Evolutionary conservation across 2,329 filamentous ascomycete genomes (phyloP), one percentile per base, ranked within the genome.

Genomic region (Trichoderma endophyticum): DNA sequence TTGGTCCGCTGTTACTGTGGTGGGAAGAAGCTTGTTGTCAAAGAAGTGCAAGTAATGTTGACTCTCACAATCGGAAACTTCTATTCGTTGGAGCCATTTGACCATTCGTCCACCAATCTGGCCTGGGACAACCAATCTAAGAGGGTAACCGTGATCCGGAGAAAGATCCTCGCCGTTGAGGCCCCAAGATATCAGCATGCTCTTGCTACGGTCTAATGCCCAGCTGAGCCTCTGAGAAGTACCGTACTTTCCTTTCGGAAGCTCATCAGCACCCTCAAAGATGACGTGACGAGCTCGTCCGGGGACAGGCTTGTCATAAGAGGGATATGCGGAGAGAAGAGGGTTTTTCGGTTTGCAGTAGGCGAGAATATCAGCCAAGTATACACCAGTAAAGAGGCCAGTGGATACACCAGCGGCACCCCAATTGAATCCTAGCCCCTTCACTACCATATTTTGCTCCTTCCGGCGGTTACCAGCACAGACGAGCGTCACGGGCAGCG

Each of bases 391-490:
- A 86, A 93, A 98, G 0, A 97, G 83, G 0, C 94, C 93, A 0
- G 93, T 98, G 0, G 94, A 97, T 6, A 98, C 80, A 28, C 94
- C 95, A 4, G 93, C 94, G 1, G 95, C 86, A 43, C 95, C 95
- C 95, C 95, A 98, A 2, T 94, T 97, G 82, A 98, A 98, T 0
- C 95, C 95, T 77, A 97, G 97, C 1, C 93, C 93, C 80, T 97
- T 97, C 18, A 93, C 88, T 3, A 97, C 93, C 66, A 93, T 86
- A 76, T 98, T 98, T 79, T 97, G 95, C 81, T 98, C 95, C 82
- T 97, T 97, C 36, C 95, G 88, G 72, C 95, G 87, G 80, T 98
- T 98, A 1, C 95, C 95, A 4, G 95, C 95, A 80, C 95, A 98
- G 26, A 97, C 94, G 1, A 98, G 87, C 0, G 95, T 97, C 73